Conservation (phyloP, 1,139 yeast species). For the Candida smagusa region DNA sequence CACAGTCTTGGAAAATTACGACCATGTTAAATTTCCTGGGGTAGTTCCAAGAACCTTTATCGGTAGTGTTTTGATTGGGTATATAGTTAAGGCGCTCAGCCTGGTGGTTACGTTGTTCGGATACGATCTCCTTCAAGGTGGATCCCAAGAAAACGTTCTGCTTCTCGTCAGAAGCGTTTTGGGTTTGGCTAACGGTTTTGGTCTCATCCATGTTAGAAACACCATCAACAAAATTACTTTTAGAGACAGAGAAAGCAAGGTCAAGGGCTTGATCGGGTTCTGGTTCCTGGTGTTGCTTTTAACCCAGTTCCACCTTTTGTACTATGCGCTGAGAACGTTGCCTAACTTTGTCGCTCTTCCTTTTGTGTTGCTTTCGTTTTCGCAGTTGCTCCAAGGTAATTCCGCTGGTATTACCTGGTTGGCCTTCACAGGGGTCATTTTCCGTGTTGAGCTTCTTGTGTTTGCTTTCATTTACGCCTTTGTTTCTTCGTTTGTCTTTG, state of each 20-base stretch:
- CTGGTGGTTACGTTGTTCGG: slow-evolving; percentile 16
- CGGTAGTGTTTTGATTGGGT: slow-evolving; percentile 62
- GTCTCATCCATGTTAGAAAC: slow-evolving; percentile 25
- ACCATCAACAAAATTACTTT: slow-evolving; percentile 26
- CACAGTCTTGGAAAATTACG: slow-evolving; percentile 45
- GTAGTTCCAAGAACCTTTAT: slow-evolving; percentile 84
- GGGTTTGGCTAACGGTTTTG: slow-evolving; percentile 47
- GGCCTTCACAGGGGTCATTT: slow-evolving; percentile 63
- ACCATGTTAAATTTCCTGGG: slow-evolving; percentile 81
- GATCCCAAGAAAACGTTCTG: slow-evolving; percentile 45
- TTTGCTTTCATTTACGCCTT: slow-evolving; percentile 47
- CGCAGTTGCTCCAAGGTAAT: slow-evolving; percentile 50
- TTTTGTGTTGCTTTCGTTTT: slow-evolving; percentile 54
- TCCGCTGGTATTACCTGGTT: slow-evolving; percentile 55
- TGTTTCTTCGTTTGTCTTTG: slow-evolving; percentile 39
- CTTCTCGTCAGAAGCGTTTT: slow-evolving; percentile 48
- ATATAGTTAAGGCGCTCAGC: slow-evolving; percentile 32
- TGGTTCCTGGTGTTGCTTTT: slow-evolving; percentile 61
- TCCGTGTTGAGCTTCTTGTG: slow-evolving; percentile 70
- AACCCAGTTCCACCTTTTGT: slow-evolving; percentile 77
- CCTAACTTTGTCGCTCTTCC: slow-evolving; percentile 90
- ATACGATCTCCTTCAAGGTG: slow-evolving; percentile 15
- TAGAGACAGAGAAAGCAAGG: slow-evolving; percentile 15
- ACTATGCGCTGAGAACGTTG: slow-evolving; percentile 73
- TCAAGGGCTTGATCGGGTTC: slow-evolving; percentile 33